phyloP scores from a whole-genome alignment of 345 rosid species.

The Odontarrhena argentea region DNA sequence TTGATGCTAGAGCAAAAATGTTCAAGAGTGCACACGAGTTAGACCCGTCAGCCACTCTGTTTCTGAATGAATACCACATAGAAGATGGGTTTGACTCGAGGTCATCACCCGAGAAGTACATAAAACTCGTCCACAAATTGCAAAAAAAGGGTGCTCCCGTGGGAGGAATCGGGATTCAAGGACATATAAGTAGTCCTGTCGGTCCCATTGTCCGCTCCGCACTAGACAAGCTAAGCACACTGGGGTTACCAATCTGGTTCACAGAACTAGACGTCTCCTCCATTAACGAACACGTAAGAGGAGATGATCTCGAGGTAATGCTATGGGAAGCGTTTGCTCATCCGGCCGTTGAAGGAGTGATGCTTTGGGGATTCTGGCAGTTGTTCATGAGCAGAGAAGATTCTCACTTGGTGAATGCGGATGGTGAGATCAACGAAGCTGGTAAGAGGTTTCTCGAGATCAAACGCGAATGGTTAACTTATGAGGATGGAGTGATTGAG shows the following conservation, averaged over 20 bases:
- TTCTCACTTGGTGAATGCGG: conserved; percentile 82
- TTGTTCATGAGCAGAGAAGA: conserved; percentile 78
- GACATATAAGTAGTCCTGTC: conserved; percentile 81
- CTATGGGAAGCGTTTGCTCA: conserved; percentile 91
- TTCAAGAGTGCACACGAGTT: conserved; percentile 71
- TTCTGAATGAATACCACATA: conserved; percentile 87
- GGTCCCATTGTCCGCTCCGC: conserved; percentile 76
- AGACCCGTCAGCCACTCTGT: conserved; percentile 70
- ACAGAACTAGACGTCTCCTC: conserved; percentile 94
- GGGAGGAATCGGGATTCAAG: conserved; percentile 94
- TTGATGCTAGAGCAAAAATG: conserved; percentile 65
- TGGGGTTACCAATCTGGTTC: conserved; percentile 95
- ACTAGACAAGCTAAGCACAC: conserved; percentile 67
- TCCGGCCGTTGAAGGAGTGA: conserved; percentile 89
- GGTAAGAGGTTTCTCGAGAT: conserved; percentile 74
- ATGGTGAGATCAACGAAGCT: conserved; percentile 85
- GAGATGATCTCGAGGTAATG: conserved; percentile 95
- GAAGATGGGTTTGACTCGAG: conserved; percentile 83
- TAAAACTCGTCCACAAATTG: conserved; percentile 65
- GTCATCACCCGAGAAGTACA: conserved; percentile 77
- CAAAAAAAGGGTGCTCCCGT: conserved; percentile 80
- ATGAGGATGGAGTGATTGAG: conserved; percentile 49
- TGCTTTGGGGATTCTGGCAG: conserved; percentile 99
- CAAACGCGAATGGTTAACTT: conserved; percentile 73
- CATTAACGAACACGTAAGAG: conserved; percentile 70